Conservation (phyloP, 257 asterid genomes). For the Capsicum rhomboideum region DNA sequence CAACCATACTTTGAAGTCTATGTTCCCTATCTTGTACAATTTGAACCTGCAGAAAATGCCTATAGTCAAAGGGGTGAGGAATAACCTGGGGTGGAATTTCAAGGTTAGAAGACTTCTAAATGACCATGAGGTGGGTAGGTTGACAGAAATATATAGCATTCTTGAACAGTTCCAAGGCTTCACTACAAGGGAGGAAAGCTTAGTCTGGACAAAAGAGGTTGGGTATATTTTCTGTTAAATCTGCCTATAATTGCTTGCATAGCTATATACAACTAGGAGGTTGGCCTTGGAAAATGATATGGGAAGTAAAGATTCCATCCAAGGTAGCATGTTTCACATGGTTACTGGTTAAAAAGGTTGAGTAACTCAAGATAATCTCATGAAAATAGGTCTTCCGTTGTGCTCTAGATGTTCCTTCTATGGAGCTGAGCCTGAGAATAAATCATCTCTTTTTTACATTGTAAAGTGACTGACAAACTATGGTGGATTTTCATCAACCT, state of each 20-base stretch:
- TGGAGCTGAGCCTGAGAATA: neutral
- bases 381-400: neutral
- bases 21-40: neutral
- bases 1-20: neutral
- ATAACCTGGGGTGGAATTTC: neutral
- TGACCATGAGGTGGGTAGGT: neutral
- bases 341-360: too few species aligned
- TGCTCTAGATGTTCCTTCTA: neutral
- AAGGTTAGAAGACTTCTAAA: neutral
- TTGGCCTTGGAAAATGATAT: neutral
- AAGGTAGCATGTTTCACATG: neutral
- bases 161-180: neutral
- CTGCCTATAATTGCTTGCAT: neutral
- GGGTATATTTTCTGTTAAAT: neutral
- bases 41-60: neutral
- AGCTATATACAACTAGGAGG: neutral
- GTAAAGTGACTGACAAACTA: neutral
- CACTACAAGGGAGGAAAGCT: neutral
- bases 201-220: neutral
- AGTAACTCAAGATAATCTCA: neutral
- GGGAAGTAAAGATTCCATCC: neutral
- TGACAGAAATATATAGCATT: neutral
- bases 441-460: neutral
- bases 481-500: neutral
- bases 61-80: neutral